Evolutionary conservation across 441 rosid genomes (phyloP), one percentile per base, ranked within the genome.

Genomic region (Macaranga tanarius): DNA sequence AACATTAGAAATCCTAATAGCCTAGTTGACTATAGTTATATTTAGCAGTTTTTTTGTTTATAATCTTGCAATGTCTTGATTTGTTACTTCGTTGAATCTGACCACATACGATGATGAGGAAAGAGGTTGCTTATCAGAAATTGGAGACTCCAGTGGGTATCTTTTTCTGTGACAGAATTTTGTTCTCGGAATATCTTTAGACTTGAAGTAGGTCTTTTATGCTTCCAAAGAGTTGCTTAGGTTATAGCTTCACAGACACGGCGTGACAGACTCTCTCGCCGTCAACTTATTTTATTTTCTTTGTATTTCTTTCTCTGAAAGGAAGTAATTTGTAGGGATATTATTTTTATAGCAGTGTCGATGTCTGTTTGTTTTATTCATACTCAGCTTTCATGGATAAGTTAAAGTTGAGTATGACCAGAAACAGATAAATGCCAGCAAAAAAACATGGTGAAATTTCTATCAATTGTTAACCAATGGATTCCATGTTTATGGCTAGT

Each of bases 21-120:
- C 72, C 71, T 81, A 81, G 64, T 59, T 50, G 17, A 71, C 25
- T 10, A 13, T n/a, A 22, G 28, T 20, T 61, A 50, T 62, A 59
- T 17, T n/a, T 59, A 48, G 45, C 15, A 17, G 50, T 12, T 52
- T 17, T 67, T n/a, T 61, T 6, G 20, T 26, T 51, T 45, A 12
- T 10, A 69, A 56, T 25, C 31, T 47, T 62, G 65, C 57, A 25
- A 23, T 28, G 12, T 66, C 62, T 45, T 38, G 72, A 28, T 58
- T 62, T 58, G 69, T 62, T 38, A 62, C 71, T 75, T 65, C 76
- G 22, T 58, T 63, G 34, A 60, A 63, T 55, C 17, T 28, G 20
- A 70, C 56, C 17, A 31, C 47, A 10, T n/a, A 59, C 16, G 11
- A 58, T 4, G 42, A 47, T 20, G 7, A 45, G n/a, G 15, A 48